Conservation (phyloP, 2,329 filamentous ascomycete species). For the Zasmidium citrigriseum region DNA sequence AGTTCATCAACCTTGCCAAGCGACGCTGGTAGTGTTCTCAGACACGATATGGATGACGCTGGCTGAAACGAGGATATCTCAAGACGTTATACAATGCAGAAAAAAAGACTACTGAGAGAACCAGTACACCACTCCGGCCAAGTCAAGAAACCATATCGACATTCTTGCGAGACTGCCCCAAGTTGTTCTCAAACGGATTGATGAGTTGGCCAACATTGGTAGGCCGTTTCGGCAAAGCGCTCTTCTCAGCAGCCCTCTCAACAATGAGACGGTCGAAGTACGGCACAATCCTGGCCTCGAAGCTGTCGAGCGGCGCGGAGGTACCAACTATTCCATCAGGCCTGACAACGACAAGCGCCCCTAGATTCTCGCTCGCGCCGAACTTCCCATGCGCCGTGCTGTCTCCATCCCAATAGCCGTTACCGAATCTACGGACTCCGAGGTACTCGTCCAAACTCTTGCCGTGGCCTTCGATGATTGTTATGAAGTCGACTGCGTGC, state of each 20-base stretch:
- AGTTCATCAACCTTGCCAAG: conserved; percentile 27
- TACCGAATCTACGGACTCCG: conserved; percentile 36
- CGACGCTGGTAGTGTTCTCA: conserved; percentile 31
- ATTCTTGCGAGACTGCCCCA: conserved; percentile 4
- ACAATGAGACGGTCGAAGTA: conserved; percentile 12
- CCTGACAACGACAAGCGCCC: conserved; percentile 35
- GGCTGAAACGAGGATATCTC: conserved; percentile 7
- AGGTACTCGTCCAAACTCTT: conserved; percentile 38
- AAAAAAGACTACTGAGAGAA: background rate
- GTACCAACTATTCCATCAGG: conserved; percentile 34
- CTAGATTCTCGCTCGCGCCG: conserved; percentile 26
- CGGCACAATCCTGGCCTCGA: conserved; percentile 4
- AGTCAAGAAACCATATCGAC: background rate
- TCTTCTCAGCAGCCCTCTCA: background rate
- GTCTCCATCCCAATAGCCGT: conserved; percentile 39
- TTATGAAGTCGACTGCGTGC: conserved; percentile 26
- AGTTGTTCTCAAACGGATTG: conserved; percentile 10
- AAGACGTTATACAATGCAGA: background rate
- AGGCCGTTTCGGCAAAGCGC: background rate
- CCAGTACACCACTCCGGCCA: background rate
- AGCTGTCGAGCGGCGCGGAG: conserved; percentile 7
- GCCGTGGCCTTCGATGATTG: conserved; percentile 33
- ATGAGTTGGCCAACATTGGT: conserved; percentile 13
- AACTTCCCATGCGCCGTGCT: conserved; percentile 37
- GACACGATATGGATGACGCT: conserved; percentile 14